Base-by-base conservation (phyloP, 1,284 basidiomycete genomes). In the Rhodofomes roseus region DNA sequence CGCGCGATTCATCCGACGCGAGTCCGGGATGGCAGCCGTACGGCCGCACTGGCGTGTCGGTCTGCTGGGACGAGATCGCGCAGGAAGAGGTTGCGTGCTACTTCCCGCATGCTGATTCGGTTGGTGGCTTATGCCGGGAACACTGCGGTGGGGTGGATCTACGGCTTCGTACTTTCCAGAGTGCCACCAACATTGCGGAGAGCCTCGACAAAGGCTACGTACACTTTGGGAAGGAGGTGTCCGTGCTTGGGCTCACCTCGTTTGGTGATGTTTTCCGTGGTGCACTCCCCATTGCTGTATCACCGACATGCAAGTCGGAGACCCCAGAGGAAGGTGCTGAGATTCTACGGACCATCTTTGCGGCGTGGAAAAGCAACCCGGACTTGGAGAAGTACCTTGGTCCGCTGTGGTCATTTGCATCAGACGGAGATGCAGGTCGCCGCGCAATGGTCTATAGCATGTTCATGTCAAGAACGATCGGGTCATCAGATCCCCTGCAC, bases 391-490 rank as follows among this genome's bases (percentile, higher is more conserved):
- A 1, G 1, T 2, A 2, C n/a, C 41, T 58, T 53, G 72, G 72
- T 8, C 63, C 63, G 0, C 40, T 73, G 2, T 64, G 59, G 62
- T 62, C 61, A 1, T 62, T 72, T 22, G 64, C 68, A 0, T 70
- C 67, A 0, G 70, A 74, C 55, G 68, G 71, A 11, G 72, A 72
- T 57, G 63, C 65, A 4, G 63, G 60, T 22, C 64, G 68, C 0
- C 61, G 67, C 2, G 62, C 62, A n/a, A 66, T 68, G 29, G 34
- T 72, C 1, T 70, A 69, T 44, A 34, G 62, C 0, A 54, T 66
- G 18, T 69, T 68, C 60, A 70, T 70, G 66, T 22, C 58, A 41
- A 16, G 54, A 9, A 9, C 22, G 4, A 34, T 67, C 6, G 48
- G 51, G 0, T 3, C 22, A 5, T 41, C 14, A 4, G 5, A 34